phyloP scores from a whole-genome alignment of 768 basidiomycete species.

The Guyanaporus albipodus region DNA sequence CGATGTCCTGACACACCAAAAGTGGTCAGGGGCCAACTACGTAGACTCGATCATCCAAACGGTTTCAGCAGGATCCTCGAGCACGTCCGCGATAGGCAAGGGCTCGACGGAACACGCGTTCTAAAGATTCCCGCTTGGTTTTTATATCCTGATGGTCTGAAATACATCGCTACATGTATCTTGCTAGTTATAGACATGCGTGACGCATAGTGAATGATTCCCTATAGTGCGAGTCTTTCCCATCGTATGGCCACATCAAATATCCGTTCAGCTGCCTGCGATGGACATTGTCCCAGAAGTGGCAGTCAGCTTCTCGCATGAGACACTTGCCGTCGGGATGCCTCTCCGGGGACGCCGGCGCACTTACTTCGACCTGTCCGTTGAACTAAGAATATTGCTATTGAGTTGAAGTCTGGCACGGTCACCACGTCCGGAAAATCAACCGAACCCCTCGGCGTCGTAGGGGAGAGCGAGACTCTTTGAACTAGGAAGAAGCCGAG shows the following conservation, averaged over 20 bases:
- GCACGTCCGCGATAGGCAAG: constrained; percentile 76
- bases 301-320: constrained; percentile 7
- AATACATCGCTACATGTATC: background rate
- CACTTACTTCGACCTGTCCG: background rate
- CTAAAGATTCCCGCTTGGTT: constrained; percentile 29
- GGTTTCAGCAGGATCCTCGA: constrained; percentile 84
- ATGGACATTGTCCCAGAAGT: background rate
- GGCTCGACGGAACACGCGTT: constrained; percentile 90
- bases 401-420: constrained; percentile 4
- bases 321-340: too few relatives aligned
- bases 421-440: constrained; percentile 4
- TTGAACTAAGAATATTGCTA: background rate
- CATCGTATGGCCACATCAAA: constrained; percentile 3
- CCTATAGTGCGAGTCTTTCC: too few relatives aligned
- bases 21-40: constrained; percentile 94
- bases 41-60: constrained; percentile 81
- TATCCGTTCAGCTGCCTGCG: too few relatives aligned
- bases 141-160: background rate
- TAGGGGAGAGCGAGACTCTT: background rate
- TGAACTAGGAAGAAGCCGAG: constrained; percentile 6
- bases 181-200: background rate
- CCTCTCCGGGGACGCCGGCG: constrained; percentile 17
- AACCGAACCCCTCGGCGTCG: background rate
- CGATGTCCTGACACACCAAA: constrained; percentile 91
- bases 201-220: too few relatives aligned